Evolutionary conservation across 805 yeast genomes (phyloP).

Genomic region (Torulaspora maleeae): DNA sequence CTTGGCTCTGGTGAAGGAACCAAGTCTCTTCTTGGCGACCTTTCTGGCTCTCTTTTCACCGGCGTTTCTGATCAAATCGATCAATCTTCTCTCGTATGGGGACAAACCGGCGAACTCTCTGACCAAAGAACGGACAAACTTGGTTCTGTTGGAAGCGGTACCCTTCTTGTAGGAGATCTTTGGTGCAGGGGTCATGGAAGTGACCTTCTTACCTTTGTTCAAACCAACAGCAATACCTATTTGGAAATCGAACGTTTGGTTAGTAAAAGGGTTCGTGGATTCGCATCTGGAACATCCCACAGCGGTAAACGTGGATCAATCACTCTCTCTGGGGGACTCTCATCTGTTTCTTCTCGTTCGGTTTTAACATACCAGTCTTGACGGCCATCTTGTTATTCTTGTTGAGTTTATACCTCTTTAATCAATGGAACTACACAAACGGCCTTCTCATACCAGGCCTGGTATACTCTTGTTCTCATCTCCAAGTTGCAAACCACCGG

Average conservation of each 20-base stretch:
- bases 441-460: neutral
- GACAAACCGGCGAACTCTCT: conserved; percentile 98
- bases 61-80: conserved; percentile 99
- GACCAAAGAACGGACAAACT: conserved; percentile 91
- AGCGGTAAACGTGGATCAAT: too few species aligned
- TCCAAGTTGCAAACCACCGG: neutral
- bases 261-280: conserved; percentile 28
- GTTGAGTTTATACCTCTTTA: conserved; percentile 10
- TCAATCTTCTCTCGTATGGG: conserved; percentile 99
- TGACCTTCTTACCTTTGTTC: conserved; percentile 99
- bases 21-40: conserved; percentile 99
- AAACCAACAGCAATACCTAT: conserved; percentile 91
- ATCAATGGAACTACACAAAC: neutral
- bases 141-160: conserved; percentile 90
- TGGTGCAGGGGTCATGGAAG: conserved; percentile 76
- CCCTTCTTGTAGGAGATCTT: conserved; percentile 96
- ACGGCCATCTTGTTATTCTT: conserved; percentile 41
- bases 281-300: neutral
- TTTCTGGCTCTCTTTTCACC: conserved; percentile 99
- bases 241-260: conserved; percentile 29
- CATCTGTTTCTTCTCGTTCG: neutral
- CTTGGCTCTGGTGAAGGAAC: conserved; percentile 99
- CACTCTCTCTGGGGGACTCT: neutral
- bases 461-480: conserved; percentile 1
- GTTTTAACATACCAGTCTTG: conserved; percentile 47